phyloP scores from a whole-genome alignment of 228 moss, liverwort and hornwort species.

The Sphagnum magellanicum region DNA sequence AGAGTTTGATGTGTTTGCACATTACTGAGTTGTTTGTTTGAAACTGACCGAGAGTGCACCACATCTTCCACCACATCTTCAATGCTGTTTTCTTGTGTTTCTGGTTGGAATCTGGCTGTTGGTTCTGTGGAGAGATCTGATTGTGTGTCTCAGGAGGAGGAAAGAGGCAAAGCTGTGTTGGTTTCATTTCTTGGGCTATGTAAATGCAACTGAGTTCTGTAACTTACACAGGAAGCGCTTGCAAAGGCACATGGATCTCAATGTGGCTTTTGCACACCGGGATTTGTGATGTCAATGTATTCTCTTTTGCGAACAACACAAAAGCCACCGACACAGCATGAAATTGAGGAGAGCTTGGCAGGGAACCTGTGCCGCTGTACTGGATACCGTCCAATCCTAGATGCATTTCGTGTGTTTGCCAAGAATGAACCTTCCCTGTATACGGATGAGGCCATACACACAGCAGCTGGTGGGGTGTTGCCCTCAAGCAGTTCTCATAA shows the following conservation, averaged over 20 bases:
- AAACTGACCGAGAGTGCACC: neutral
- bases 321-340: slow-evolving; percentile 52
- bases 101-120: too few species aligned
- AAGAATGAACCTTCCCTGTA: slow-evolving; percentile 74
- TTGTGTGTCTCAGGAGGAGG: too few species aligned
- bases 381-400: slow-evolving; percentile 93
- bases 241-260: slow-evolving; percentile 88
- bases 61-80: too few species aligned
- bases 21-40: neutral
- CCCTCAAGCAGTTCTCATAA: neutral
- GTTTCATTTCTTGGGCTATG: too few species aligned
- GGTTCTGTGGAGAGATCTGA: too few species aligned
- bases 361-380: slow-evolving; percentile 94
- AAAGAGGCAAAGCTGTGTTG: too few species aligned
- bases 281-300: slow-evolving; percentile 99
- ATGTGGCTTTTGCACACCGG: slow-evolving; percentile 95
- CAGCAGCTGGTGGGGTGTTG: slow-evolving; percentile 23
- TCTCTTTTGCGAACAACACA: slow-evolving; percentile 60
- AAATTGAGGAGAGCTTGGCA: slow-evolving; percentile 90
- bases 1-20: neutral
- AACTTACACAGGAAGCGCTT: slow-evolving; percentile 56
- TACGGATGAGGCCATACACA: slow-evolving; percentile 58
- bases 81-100: too few species aligned
- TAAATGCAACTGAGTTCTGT: too few species aligned
- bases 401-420: slow-evolving; percentile 85